Percentiles rank a stretch among this genome's conserved stretches.
phyloP scores from a whole-genome alignment of 352 stramenopile genomes.

The Aphanomyces stellatus region DNA sequence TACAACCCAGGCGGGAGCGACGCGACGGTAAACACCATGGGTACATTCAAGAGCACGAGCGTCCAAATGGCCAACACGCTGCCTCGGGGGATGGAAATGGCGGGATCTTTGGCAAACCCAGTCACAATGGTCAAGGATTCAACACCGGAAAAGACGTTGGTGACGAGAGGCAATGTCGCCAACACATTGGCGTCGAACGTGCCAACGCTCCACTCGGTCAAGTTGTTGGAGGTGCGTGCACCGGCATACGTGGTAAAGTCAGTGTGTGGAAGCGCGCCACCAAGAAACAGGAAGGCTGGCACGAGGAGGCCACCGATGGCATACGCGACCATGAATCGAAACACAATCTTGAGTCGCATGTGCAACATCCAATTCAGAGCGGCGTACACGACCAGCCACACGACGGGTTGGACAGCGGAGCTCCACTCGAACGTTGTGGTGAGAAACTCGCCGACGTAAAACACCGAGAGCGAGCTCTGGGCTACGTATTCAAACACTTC shows the following conservation, averaged over 20 bases:
- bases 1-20: background rate
- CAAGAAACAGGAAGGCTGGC: background rate
- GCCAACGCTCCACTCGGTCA: background rate
- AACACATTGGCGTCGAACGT: background rate
- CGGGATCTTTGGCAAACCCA: background rate
- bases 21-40: background rate
- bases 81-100: background rate
- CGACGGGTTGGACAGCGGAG: background rate
- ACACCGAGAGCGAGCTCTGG: conserved; percentile 11
- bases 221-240: background rate
- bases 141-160: background rate
- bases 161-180: background rate
- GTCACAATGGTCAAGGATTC: background rate
- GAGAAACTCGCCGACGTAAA: background rate
- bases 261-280: background rate
- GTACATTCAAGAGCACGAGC: background rate
- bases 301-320: background rate
- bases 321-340: background rate
- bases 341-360: background rate
- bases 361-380: background rate
- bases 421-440: background rate
- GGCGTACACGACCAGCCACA: background rate
- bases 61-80: background rate
- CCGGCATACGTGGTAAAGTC: background rate
- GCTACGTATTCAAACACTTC: conserved; percentile 22